phyloP scores from a whole-genome alignment of 345 rosid genomes.

The Citrus maxima region DNA sequence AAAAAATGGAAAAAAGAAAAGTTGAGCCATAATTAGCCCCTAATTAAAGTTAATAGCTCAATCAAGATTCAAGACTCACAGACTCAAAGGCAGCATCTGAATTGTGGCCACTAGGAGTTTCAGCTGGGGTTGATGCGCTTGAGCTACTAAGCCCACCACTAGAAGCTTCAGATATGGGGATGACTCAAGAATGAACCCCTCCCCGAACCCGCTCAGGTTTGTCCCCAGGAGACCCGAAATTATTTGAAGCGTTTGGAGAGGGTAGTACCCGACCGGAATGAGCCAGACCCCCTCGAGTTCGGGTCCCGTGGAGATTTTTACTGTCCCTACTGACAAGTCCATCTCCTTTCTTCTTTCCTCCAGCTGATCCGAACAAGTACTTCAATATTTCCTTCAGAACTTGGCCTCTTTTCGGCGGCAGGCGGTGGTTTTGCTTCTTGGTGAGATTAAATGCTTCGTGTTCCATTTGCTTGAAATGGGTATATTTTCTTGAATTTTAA shows the following conservation, averaged over 20 bases:
- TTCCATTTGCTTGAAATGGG: neutral
- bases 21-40: neutral
- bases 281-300: too few relatives aligned
- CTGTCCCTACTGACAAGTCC: too few relatives aligned
- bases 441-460: neutral
- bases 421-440: neutral
- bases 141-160: neutral
- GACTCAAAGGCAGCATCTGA: neutral
- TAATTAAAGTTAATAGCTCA: too few relatives aligned
- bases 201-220: too few relatives aligned
- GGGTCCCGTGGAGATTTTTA: too few relatives aligned
- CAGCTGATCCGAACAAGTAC: neutral
- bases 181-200: too few relatives aligned
- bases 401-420: constrained; percentile 20
- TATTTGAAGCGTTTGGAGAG: too few relatives aligned
- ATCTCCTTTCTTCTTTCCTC: too few relatives aligned
- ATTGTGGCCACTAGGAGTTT: neutral
- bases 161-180: too few relatives aligned
- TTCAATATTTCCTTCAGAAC: constrained; percentile 11
- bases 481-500: neutral
- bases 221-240: too few relatives aligned
- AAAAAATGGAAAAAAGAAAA: neutral
- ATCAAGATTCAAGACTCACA: neutral
- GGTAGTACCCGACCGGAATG: too few relatives aligned
- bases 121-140: neutral